Evolutionary conservation across 2,329 filamentous ascomycete species (phyloP).

Genomic region (Colletotrichum destructivum): DNA sequence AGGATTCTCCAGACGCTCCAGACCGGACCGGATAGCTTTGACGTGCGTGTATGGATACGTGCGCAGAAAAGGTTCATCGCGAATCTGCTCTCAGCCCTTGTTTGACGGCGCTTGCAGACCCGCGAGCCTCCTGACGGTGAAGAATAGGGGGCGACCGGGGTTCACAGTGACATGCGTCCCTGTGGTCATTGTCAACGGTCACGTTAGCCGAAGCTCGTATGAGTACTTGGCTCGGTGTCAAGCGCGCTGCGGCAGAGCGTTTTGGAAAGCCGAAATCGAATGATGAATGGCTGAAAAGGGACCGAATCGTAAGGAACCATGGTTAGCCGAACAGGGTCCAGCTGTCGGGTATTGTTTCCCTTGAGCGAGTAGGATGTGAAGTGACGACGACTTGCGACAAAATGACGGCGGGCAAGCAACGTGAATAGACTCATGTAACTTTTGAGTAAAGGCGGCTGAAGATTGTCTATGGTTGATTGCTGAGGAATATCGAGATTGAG

Average conservation of each 20-base stretch:
- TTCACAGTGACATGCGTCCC: conserved; percentile 12
- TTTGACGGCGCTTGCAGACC: conserved; percentile 7
- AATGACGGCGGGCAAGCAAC: background rate
- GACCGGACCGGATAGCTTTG: background rate
- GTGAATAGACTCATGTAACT: conserved; percentile 6
- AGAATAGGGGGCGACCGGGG: conserved; percentile 22
- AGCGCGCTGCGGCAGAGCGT: conserved; percentile 20
- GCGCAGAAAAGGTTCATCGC: conserved; percentile 22
- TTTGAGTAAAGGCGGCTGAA: conserved; percentile 22
- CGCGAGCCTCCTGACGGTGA: conserved; percentile 17
- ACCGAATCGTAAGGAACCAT: conserved; percentile 18
- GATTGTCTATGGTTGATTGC: conserved; percentile 17
- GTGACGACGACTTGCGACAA: conserved; percentile 18
- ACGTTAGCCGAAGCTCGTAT: conserved; percentile 27
- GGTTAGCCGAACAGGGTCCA: conserved; percentile 7
- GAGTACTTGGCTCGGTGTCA: conserved; percentile 18
- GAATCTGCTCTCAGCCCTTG: conserved; percentile 25
- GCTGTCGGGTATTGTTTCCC: background rate
- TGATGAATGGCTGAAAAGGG: conserved; percentile 6
- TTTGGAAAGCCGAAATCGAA: background rate
- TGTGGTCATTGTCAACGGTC: conserved; percentile 3
- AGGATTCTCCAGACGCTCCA: conserved; percentile 13
- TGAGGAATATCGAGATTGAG: conserved; percentile 32
- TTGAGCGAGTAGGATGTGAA: conserved; percentile 15
- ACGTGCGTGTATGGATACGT: conserved; percentile 20